Evolutionary conservation across 495 filamentous ascomycete genomes (phyloP).

Genomic region (Penicillium daleae): DNA sequence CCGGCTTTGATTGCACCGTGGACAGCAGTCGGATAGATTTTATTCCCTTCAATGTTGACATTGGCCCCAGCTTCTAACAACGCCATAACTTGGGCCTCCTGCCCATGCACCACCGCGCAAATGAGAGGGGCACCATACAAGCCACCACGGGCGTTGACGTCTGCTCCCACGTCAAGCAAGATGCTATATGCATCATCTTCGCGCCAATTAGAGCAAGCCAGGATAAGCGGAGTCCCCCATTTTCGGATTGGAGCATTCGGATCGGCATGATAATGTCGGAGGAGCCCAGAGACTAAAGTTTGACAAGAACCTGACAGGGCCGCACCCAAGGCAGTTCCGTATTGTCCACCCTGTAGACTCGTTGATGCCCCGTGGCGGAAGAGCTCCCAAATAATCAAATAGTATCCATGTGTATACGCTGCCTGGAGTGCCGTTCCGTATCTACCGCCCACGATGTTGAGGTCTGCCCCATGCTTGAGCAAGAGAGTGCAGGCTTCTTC

Average conservation of each 20-base stretch:
- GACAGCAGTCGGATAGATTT: not conserved
- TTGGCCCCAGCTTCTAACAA: not conserved
- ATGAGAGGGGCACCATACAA: not conserved
- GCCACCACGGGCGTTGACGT: not conserved
- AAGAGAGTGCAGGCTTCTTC: not conserved
- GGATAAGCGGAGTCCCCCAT: not conserved
- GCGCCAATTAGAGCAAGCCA: not conserved
- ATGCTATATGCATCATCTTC: not conserved
- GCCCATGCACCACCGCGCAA: not conserved
- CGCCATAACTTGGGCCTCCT: not conserved
- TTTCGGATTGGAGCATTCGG: not conserved
- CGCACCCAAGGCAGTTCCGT: not conserved
- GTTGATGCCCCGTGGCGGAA: not conserved
- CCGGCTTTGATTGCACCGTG: not conserved
- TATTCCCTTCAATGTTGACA: not conserved
- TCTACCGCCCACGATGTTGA: not conserved
- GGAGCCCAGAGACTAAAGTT: not conserved
- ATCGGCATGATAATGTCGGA: not conserved
- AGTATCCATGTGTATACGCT: not conserved
- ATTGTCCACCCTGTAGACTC: not conserved
- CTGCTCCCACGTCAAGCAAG: not conserved
- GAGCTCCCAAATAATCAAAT: not conserved
- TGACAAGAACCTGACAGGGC: not conserved
- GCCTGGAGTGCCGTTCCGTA: not conserved
- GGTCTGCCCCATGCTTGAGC: not conserved